Percentiles rank a stretch among this genome's conserved stretches.
Conservation (phyloP, 352 stramenopile species). For the Globisporangium solare region DNA sequence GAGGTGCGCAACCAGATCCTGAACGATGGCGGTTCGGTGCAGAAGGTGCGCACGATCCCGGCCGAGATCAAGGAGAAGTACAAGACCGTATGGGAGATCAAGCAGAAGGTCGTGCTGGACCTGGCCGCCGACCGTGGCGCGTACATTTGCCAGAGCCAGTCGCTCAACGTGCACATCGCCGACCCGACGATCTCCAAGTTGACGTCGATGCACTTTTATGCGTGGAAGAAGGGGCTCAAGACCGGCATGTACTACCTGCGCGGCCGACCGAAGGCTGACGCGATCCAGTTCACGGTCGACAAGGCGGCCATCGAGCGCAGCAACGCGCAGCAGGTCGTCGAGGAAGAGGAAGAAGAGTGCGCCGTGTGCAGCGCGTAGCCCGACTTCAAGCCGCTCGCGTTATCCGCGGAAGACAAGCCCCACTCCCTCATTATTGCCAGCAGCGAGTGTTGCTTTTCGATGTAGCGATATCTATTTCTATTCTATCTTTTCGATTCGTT, state of each 20-base stretch:
- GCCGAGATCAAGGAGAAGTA: conserved; percentile 93
- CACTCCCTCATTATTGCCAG: too few species aligned
- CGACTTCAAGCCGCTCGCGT: too few species aligned
- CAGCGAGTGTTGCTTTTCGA: too few species aligned
- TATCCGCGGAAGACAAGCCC: too few species aligned
- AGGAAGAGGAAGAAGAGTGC: conserved; percentile 73
- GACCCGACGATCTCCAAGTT: conserved; percentile 97
- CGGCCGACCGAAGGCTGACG: conserved; percentile 97
- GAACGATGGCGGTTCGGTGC: conserved; percentile 94
- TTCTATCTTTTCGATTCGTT: too few species aligned
- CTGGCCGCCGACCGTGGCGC: conserved; percentile 97
- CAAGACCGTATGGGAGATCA: conserved; percentile 99
- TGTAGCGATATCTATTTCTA: too few species aligned
- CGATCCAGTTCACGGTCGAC: conserved; percentile 99
- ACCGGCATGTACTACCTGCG: conserved; percentile 99
- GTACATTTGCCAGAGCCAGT: conserved; percentile 98
- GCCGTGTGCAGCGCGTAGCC: conserved; percentile 68
- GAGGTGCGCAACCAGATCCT: conserved; percentile 98
- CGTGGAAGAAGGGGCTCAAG: conserved; percentile 99
- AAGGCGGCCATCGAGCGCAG: conserved; percentile 82
- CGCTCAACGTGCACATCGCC: conserved; percentile 98
- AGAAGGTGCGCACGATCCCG: conserved; percentile 87
- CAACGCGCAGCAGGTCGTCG: conserved; percentile 14
- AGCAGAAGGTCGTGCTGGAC: conserved; percentile 96
- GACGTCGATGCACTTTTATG: conserved; percentile 99